Percentiles rank a stretch among this genome's conserved stretches.
These are phyloP conservation scores for Phytophthora sojae DNA, from an alignment of 352 stramenopile genomes.

Conservation along the genomic window DNA sequence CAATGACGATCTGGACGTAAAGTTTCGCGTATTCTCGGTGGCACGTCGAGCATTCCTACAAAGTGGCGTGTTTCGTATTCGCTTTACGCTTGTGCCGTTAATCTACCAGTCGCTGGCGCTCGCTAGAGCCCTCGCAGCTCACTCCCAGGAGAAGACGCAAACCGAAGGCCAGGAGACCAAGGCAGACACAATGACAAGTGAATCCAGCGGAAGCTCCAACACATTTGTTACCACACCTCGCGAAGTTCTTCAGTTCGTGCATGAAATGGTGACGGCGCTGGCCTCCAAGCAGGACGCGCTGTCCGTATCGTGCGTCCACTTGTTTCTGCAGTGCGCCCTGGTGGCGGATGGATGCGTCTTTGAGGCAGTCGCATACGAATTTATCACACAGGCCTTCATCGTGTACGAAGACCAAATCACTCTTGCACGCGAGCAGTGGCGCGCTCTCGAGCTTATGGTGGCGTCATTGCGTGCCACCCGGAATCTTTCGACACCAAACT, in stretches of 20 bases:
- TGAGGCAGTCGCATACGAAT: constrained; percentile 96
- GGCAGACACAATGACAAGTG: constrained; percentile 4
- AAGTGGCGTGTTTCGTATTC: constrained; percentile 90
- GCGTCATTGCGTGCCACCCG: constrained; percentile 83
- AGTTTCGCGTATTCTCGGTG: constrained; percentile 66
- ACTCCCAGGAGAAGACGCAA: constrained; percentile 24
- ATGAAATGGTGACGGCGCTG: constrained; percentile 96
- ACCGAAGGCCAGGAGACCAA: constrained; percentile 24
- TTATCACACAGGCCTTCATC: constrained; percentile 95
- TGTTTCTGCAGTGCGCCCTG: constrained; percentile 96
- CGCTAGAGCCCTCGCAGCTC: constrained; percentile 49
- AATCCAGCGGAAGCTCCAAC: background rate
- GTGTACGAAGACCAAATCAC: constrained; percentile 97
- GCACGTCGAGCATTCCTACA: constrained; percentile 82
- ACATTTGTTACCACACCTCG: constrained; percentile 67
- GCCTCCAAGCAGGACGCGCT: constrained; percentile 81
- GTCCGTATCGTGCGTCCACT: constrained; percentile 85
- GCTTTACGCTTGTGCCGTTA: constrained; percentile 93
- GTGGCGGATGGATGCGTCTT: constrained; percentile 87
- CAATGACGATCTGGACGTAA: constrained; percentile 72
- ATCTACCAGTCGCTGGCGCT: constrained; percentile 93
- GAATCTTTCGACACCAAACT: constrained; percentile 90
- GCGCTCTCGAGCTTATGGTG: constrained; percentile 92
- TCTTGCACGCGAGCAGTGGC: constrained; percentile 91
- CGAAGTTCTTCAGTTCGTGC: constrained; percentile 97